Evolutionary conservation across 257 asterid species (phyloP), one percentile per base, ranked within the genome.

Genomic region (Nicotiana tabacum): DNA sequence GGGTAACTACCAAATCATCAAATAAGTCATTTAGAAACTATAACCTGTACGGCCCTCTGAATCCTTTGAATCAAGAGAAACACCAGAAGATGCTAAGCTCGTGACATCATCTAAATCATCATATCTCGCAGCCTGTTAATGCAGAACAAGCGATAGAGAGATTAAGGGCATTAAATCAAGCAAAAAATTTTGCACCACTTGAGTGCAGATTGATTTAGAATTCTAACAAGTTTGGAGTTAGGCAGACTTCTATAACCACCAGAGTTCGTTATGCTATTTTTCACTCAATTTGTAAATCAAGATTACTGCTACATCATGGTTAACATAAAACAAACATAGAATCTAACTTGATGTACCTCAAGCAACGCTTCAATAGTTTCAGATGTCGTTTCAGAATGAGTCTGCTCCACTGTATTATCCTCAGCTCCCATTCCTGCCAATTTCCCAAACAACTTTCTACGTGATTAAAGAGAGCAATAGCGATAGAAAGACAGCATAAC

Each of bases 41-140:
- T 62, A 81, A 93, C 98, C 97, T 90, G 97, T 92, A 69, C 94
- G 91, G 77, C 97, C 98, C 86, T 91, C 93, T 11, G 93, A 88
- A 87, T 94, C 98, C 90, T 89, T 92, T 18, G 96, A 89, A 89
- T 91, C 87, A 60, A 94, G 85, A 78, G 97, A 84, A 83, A 91
- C 87, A 29, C 98, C 97, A 69, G 85, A 43, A 58, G 96, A 86
- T 70, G 89, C 91, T 82, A 94, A 82, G 87, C 87, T 87, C 82
- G 6, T 84, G 82, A 94, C 79, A 85, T 91, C 96, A 30, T 94
- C 97, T 39, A 92, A 83, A 85, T 94, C 98, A 88, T 87, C 87
- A 87, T 89, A 94, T 61, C 98, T 89, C 81, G 98, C 98, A 87
- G 98, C 97, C 98, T 94, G 89, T 85, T 87, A 12, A 83, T 35